These are phyloP conservation scores for Cyclotella baltica DNA, from an alignment of 108 stramenopile species.

Conservation along the genomic window DNA sequence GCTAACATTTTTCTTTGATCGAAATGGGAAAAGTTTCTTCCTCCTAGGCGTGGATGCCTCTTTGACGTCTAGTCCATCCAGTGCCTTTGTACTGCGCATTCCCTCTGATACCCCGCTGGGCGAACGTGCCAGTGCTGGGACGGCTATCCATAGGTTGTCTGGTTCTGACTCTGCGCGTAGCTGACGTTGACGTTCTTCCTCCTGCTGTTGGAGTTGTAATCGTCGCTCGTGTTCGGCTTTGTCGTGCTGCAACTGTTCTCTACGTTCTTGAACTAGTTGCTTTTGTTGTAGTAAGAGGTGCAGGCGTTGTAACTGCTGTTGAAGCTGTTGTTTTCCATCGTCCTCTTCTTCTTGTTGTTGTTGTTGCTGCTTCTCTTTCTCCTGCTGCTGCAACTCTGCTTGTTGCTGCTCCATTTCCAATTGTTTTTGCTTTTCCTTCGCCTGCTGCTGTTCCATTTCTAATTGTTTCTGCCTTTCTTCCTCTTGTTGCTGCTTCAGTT, in stretches of 20 bases:
- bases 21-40: neutral
- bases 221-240: neutral
- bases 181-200: neutral
- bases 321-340: neutral
- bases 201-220: neutral
- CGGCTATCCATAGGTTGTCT: neutral
- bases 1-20: slow-evolving; percentile 10
- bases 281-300: neutral
- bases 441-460: too few species aligned
- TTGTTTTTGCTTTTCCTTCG: too few species aligned
- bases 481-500: too few species aligned
- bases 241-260: neutral
- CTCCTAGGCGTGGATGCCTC: neutral
- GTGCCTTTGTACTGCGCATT: slow-evolving; percentile 11
- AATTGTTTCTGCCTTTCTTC: too few species aligned
- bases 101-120: slow-evolving; percentile 3
- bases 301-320: neutral
- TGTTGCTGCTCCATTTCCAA: too few species aligned
- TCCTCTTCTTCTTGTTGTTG: neutral
- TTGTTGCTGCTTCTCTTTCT: neutral
- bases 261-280: neutral
- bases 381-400: too few species aligned
- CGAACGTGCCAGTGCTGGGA: neutral
- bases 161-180: neutral
- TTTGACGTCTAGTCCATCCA: slow-evolving; percentile 5